Percentiles rank a stretch among this genome's conserved stretches.
These are phyloP conservation scores for Macrophomina pseudophaseolina DNA, from an alignment of 2,329 filamentous ascomycete species.

Conservation along the genomic window DNA sequence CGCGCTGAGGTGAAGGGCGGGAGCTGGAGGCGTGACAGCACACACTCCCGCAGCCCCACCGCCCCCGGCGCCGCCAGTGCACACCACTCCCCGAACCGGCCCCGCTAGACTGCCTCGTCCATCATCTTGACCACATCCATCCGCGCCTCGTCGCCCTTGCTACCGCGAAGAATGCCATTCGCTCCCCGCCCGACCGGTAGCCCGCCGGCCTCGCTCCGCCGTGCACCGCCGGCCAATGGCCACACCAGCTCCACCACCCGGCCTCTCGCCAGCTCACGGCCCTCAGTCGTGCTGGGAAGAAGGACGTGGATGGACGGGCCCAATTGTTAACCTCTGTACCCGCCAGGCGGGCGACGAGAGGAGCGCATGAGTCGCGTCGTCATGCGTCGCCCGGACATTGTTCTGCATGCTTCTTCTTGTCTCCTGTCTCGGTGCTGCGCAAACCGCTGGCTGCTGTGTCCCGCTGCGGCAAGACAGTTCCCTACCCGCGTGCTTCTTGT, in stretches of 20 bases:
- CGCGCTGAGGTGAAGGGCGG: background rate
- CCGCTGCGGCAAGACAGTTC: background rate
- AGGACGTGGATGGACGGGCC: no score
- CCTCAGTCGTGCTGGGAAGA: background rate
- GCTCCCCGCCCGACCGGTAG: background rate
- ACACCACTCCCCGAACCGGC: background rate
- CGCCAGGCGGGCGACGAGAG: background rate
- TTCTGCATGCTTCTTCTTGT: background rate
- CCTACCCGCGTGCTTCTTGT: background rate
- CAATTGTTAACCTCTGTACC: background rate
- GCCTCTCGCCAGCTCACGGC: background rate
- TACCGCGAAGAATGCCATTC: background rate
- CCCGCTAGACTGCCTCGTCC: background rate
- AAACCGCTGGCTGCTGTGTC: background rate
- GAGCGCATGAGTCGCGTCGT: background rate
- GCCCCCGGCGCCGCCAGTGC: background rate
- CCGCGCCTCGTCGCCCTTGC: background rate
- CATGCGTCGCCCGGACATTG: background rate
- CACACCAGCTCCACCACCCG: background rate
- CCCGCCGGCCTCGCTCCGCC: background rate
- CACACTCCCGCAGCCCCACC: slow-evolving; percentile 4
- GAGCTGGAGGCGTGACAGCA: background rate
- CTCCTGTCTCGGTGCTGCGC: background rate
- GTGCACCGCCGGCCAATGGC: background rate
- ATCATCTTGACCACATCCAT: background rate